Conservation (phyloP, 805 yeast species). For the Tetrapisispora nanseiensis region DNA sequence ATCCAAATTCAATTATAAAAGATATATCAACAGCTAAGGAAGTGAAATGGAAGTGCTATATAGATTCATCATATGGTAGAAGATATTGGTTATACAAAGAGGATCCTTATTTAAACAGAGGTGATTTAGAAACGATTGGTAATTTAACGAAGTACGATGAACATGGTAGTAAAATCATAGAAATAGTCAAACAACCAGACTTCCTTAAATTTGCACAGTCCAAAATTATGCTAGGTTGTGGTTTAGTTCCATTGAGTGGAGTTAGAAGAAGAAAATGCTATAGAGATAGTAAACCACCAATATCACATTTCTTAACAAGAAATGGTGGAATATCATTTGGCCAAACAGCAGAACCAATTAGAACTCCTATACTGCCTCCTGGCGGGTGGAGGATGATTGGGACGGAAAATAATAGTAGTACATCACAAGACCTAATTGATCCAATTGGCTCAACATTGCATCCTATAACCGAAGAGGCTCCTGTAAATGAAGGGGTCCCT, state of each 20-base stretch:
- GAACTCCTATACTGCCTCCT: conserved; percentile 24
- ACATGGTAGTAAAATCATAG: conserved; percentile 50
- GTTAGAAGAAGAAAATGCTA: conserved; percentile 22
- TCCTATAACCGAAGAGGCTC: neutral
- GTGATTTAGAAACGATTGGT: conserved; percentile 25
- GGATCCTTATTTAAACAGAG: conserved; percentile 28
- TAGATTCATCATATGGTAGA: conserved; percentile 45
- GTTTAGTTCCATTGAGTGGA: conserved; percentile 23
- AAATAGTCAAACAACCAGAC: conserved; percentile 32
- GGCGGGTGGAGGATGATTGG: conserved; percentile 28
- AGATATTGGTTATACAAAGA: conserved; percentile 69
- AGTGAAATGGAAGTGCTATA: conserved; percentile 27
- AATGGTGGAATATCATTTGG: conserved; percentile 24
- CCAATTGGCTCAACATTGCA: neutral
- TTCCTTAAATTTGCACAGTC: conserved; percentile 33
- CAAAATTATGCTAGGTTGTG: conserved; percentile 32
- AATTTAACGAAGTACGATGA: conserved; percentile 49
- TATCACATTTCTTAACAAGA: conserved; percentile 26
- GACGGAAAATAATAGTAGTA: too few species aligned
- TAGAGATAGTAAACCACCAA: conserved; percentile 27
- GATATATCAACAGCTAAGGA: conserved; percentile 15
- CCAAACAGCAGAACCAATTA: conserved; percentile 14
- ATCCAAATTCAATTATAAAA: conserved; percentile 14
- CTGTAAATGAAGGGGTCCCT: too few species aligned
- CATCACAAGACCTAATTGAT: too few species aligned